Evolutionary conservation across 192 early-diverging fungal species (phyloP).

Genomic region (Coemansia guatemalensis): DNA sequence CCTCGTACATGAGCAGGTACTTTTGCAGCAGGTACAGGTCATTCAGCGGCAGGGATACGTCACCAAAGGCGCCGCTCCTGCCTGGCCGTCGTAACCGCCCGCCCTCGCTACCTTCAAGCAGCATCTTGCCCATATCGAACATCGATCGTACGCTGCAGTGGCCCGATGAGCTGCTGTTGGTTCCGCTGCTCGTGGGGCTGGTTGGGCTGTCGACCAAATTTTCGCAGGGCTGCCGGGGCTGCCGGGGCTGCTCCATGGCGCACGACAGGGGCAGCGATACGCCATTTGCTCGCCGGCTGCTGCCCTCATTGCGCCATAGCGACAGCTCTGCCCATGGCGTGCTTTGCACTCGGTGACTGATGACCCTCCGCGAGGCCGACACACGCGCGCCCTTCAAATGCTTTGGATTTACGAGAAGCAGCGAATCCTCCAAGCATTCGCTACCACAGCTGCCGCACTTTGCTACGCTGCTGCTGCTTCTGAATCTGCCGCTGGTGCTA

Average conservation of each 20-base stretch:
- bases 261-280: neutral
- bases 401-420: too few species aligned
- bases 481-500: neutral
- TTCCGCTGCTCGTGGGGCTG: constrained; percentile 1
- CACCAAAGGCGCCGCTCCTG: constrained; percentile 3
- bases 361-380: neutral
- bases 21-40: constrained; percentile 52
- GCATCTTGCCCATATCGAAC: constrained; percentile 15
- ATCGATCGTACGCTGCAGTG: constrained; percentile 36
- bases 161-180: constrained; percentile 5
- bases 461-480: constrained; percentile 5
- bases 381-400: too few species aligned
- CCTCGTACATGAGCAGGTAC: constrained; percentile 39
- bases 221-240: neutral
- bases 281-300: neutral
- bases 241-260: neutral
- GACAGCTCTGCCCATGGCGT: constrained; percentile 3
- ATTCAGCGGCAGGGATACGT: constrained; percentile 34
- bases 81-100: constrained; percentile 2
- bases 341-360: neutral
- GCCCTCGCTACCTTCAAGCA: neutral
- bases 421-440: neutral
- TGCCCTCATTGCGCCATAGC: neutral
- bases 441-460: neutral
- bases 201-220: neutral